Evolutionary conservation across 352 stramenopile genomes (phyloP), one percentile per base, ranked within the genome.

Genomic region (Phytophthora brassicae): DNA sequence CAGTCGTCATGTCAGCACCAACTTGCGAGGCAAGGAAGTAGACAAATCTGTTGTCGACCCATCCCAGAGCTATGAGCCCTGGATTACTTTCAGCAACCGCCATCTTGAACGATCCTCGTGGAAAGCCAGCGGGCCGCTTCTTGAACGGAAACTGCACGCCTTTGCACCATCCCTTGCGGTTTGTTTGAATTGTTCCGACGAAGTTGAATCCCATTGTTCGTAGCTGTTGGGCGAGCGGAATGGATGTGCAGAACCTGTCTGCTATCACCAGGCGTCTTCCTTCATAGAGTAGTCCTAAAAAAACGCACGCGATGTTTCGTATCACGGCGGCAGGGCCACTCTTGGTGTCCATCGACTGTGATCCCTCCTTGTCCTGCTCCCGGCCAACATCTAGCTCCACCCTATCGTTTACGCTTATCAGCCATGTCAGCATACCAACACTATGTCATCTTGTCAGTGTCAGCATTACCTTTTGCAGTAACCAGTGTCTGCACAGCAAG

Each of bases 381-480:
- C 19, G 17, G 2, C 54, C 54, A 2, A 61, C n/a, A 12, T 61
- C 43, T 1, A 61, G 16, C 26, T 54, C 54, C n/a, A 53, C 43
- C 24, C 29, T 54, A 26, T 22, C 4, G 7, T 9, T 41, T 5
- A 49, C 5, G 22, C 24, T 11, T 20, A n/a, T 47, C 26, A 56
- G 38, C 14, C 1, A 6, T 14, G n/a, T 33, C 7, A 14, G 16
- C 23, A 47, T 29, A 7, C 0, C 20, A n/a, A n/a, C n/a, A n/a
- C n/a, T n/a, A n/a, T n/a, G n/a, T n/a, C n/a, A n/a, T n/a, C n/a
- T n/a, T n/a, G 14, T 20, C 16, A 22, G 11, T 23, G 54, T 55
- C 33, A 48, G 43, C 29, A n/a, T 24, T 31, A 69, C 51, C 49
- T 45, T 24, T 60, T 56, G 44, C 63, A 70, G 36, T 66, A 66